A percentile compares a stretch with the other conserved stretches of the same genome.
These are phyloP conservation scores for Yamagishiella unicocca DNA, from an alignment of 139 green algal species.

Conservation along the genomic window DNA sequence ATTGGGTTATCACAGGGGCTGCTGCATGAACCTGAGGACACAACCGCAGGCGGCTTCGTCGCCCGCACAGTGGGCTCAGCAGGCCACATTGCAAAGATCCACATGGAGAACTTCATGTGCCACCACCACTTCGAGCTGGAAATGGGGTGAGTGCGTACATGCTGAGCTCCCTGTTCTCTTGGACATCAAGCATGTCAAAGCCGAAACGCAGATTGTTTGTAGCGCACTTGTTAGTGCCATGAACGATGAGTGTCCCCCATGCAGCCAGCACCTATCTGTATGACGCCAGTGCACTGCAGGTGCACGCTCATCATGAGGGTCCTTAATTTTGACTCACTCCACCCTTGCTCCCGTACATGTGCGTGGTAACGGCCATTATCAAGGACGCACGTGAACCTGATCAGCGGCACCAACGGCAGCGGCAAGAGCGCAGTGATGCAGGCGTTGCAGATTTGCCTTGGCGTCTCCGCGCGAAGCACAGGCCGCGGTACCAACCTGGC, in stretches of 20 bases:
- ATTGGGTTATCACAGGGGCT: not conserved
- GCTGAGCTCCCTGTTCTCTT: too few relatives aligned
- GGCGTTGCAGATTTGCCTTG: conserved; percentile 82
- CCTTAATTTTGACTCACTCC: too few relatives aligned
- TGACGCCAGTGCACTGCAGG: too few relatives aligned
- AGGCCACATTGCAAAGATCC: conserved; percentile 71
- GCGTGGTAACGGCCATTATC: too few relatives aligned
- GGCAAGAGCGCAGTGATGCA: conserved; percentile 82
- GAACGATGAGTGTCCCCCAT: too few relatives aligned
- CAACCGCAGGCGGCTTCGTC: not conserved
- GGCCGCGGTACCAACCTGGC: conserved; percentile 57
- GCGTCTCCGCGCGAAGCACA: conserved; percentile 71
- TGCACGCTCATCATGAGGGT: too few relatives aligned
- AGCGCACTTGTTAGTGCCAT: too few relatives aligned
- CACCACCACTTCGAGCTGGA: conserved; percentile 80
- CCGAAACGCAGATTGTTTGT: too few relatives aligned
- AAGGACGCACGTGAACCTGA: conserved; percentile 79
- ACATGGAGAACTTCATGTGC: conserved; percentile 86
- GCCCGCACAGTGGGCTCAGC: conserved; percentile 30
- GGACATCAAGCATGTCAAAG: too few relatives aligned
- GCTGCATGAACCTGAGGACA: not conserved
- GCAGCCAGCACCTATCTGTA: too few relatives aligned
- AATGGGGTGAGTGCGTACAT: conserved; percentile 65
- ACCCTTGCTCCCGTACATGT: too few relatives aligned
- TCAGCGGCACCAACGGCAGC: conserved; percentile 80